phyloP scores from a whole-genome alignment of 208 protist species.

The Borovskyia barvae region DNA sequence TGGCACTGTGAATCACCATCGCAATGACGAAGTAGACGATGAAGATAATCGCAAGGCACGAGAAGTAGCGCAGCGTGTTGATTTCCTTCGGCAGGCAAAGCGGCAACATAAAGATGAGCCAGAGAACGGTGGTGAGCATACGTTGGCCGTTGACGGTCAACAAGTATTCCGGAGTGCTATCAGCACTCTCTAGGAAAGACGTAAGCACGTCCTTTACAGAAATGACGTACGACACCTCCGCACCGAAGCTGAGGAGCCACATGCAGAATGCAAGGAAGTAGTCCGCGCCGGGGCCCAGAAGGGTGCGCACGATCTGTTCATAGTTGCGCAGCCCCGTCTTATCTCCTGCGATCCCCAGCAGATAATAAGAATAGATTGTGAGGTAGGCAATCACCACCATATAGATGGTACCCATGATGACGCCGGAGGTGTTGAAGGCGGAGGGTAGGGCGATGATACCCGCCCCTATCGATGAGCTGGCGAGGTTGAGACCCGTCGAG shows the following conservation, averaged over 20 bases:
- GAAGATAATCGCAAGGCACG: constrained; percentile 49
- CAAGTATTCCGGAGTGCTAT: constrained; percentile 28
- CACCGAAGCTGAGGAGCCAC: constrained; percentile 55
- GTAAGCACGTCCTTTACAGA: constrained; percentile 59
- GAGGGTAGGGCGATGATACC: constrained; percentile 56
- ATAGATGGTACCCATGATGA: constrained; percentile 37
- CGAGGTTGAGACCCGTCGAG: constrained; percentile 51
- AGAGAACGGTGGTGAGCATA: constrained; percentile 51
- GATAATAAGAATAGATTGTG: constrained; percentile 58
- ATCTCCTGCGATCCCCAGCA: constrained; percentile 31
- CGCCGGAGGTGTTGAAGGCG: constrained; percentile 48
- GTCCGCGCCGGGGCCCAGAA: constrained; percentile 49
- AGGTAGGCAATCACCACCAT: constrained; percentile 29
- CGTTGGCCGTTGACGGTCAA: constrained; percentile 29
- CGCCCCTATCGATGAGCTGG: constrained; percentile 45
- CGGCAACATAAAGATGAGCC: constrained; percentile 71
- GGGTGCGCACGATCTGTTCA: constrained; percentile 36
- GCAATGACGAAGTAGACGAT: constrained; percentile 77
- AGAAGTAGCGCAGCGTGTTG: constrained; percentile 78
- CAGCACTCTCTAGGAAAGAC: constrained; percentile 39
- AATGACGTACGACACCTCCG: constrained; percentile 72
- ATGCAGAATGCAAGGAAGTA: constrained; percentile 59
- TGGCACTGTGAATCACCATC: constrained; percentile 52
- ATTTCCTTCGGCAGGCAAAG: constrained; percentile 78
- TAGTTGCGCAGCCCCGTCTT: constrained; percentile 40